Base-by-base conservation (phyloP, 345 rosid genomes). In the Lepidium sativum region DNA sequence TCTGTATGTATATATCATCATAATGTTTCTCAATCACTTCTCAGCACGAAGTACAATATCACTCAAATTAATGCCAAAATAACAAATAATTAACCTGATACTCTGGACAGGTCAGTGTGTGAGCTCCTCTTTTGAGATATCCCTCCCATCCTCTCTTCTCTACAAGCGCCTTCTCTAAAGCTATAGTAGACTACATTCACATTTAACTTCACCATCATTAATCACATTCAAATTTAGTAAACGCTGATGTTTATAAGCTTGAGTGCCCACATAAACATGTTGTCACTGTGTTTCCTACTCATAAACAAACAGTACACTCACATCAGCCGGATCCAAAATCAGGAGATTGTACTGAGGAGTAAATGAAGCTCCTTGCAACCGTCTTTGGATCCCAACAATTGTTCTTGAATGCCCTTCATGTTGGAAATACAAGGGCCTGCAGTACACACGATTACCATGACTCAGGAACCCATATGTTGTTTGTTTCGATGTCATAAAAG, bases 351-450 rank as follows among this genome's bases (percentile, higher is more conserved):
- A 78, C 32, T 70, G 77, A 58, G 72, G 86, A 41, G 61, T 65
- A 41, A 65, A 72, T 39, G 63, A 54, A 69, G 82, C 67, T 55
- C 78, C 78, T 53, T 53, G 45, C 34, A 77, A 82, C 54, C 69
- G 83, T 53, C 54, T 77, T 68, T 89, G 86, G 70, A 89, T 83
- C 55, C 97, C 97, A 54, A 86, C 71, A 32, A 89, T 80, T 17
- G 91, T 84, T 74, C 91, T 79, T 10, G 94, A 89, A 72, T 86
- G 97, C 21, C 94, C 97, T 53, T 86, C 88, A 47, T 89, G 95
- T 70, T 89, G 97, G 72, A 85, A 85, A 71, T 89, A 89, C 64
- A 89, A 81, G 6, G 97, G 95, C 77, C 95, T 89, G 73, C 62
- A 49, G 51, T 58, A 33, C 53, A 73, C 71, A 29, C 16, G 38